Base-by-base conservation (phyloP, 331 rosid genomes). In the Pyrus hybrid region DNA sequence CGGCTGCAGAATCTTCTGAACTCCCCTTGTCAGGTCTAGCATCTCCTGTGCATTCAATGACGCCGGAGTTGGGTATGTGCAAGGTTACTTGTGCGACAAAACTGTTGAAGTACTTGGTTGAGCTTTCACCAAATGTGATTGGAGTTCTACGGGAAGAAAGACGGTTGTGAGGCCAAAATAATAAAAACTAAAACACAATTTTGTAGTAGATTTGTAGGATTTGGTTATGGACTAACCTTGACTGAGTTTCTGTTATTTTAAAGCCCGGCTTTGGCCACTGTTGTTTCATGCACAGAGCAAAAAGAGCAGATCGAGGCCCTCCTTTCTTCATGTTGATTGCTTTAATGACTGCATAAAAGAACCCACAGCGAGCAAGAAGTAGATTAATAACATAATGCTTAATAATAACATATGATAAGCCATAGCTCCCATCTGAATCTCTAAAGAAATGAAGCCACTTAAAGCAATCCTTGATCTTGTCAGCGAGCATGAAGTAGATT, bases 231-330 rank as follows among this genome's bases (percentile, higher is more conserved):
- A 63, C 77, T 78, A 63, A 90, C 97, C 92, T 88, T n/a, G 88
- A 93, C 73, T 84, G 87, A 37, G 74, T 72, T 82, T 88, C 97
- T n/a, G 80, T 75, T 64, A 97, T 10, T 32, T 80, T 77, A 71
- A 86, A 88, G 23, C 78, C 54, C 21, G 99, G 99, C 84, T 83
- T 85, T 67, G 84, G 93, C 99, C 99, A 95, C 78, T 86, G 93
- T 71, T 74, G 75, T 75, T 63, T 88, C 90, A 77, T 92, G 80
- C 99, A 95, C 41, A 92, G 73, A 21, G 85, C 86, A 35, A 68
- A 82, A 41, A 95, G 84, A 62, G 91, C 54, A 26, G 63, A 79
- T 25, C 99, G 88, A 16, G 97, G 99, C 74, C 97, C 99, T 84
- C 97, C 99, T 84, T 92, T 95, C 80, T 82, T 85, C 87, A 80